phyloP scores from a whole-genome alignment of 345 rosid genomes.

The Noccaea bulbosa region DNA sequence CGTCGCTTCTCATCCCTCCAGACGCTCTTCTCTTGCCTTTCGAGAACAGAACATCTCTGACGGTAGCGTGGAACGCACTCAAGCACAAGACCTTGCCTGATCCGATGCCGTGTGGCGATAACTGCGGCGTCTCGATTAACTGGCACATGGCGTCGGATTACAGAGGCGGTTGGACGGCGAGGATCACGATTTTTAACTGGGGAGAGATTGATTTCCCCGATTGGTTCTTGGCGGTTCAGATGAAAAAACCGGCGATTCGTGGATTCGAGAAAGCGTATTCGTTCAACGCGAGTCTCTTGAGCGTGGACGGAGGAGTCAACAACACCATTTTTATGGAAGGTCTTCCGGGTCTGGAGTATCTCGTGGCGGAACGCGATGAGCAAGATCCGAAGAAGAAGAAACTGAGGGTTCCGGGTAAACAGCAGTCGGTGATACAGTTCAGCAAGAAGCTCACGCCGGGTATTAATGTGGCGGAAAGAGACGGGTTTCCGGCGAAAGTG shows the following conservation, averaged over 20 bases:
- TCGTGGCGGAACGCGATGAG: constrained; percentile 71
- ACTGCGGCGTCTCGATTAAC: constrained; percentile 92
- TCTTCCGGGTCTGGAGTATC: constrained; percentile 69
- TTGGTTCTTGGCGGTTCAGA: constrained; percentile 82
- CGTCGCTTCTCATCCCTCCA: constrained; percentile 83
- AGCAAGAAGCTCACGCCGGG: constrained; percentile 78
- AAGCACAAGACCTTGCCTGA: constrained; percentile 68
- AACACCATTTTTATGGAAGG: constrained; percentile 85
- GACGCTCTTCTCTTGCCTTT: constrained; percentile 84
- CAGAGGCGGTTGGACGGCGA: constrained; percentile 83
- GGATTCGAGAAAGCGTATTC: constrained; percentile 85
- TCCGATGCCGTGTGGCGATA: constrained; percentile 90
- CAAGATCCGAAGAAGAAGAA: constrained; percentile 54
- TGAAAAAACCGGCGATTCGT: constrained; percentile 63
- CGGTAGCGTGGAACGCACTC: constrained; percentile 77
- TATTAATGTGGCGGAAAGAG: constrained; percentile 67
- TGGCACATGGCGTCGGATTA: constrained; percentile 86
- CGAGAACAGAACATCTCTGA: constrained; percentile 70
- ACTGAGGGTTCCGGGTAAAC: constrained; percentile 87
- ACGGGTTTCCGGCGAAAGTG: constrained; percentile 90
- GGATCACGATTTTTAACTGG: constrained; percentile 94
- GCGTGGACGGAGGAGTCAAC: constrained; percentile 52
- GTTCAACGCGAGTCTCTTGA: constrained; percentile 61
- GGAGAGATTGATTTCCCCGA: constrained; percentile 69
- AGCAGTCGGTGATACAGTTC: constrained; percentile 84